phyloP scores from a whole-genome alignment of 1,284 basidiomycete genomes.

The Marasmius oreades region DNA sequence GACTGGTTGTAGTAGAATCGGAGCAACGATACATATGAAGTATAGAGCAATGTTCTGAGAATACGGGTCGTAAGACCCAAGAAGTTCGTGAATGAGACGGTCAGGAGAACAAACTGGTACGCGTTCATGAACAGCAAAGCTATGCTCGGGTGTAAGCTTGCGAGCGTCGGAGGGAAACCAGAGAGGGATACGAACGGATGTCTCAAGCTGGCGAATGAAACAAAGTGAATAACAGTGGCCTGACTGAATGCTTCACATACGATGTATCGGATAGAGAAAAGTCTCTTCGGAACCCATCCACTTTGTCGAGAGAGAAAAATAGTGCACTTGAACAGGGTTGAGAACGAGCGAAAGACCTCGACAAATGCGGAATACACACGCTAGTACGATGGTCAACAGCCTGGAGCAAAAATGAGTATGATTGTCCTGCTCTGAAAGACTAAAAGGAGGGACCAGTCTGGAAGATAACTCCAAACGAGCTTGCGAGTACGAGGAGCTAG shows the following conservation, averaged over 20 bases:
- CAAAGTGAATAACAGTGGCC: conserved; percentile 5
- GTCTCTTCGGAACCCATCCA: conserved; percentile 79
- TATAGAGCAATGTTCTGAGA: conserved; percentile 54
- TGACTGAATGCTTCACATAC: conserved; percentile 32
- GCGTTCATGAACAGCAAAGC: conserved; percentile 80
- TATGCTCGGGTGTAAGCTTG: conserved; percentile 34
- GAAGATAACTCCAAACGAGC: conserved; percentile 59
- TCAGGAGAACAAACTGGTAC: conserved; percentile 76
- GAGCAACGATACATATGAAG: conserved; percentile 67
- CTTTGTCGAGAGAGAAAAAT: conserved; percentile 67
- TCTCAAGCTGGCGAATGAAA: conserved; percentile 32
- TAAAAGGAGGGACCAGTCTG: conserved; percentile 58
- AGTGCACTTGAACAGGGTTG: conserved; percentile 41
- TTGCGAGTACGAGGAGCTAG: conserved; percentile 30
- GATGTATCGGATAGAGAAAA: conserved; percentile 84
- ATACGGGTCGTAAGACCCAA: background rate
- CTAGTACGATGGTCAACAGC: conserved; percentile 65
- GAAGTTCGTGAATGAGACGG: background rate
- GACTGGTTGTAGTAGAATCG: conserved; percentile 62
- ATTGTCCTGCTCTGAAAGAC: conserved; percentile 3
- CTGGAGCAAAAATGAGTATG: conserved; percentile 29
- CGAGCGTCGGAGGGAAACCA: conserved; percentile 12
- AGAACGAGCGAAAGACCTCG: conserved; percentile 5
- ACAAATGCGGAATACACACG: conserved; percentile 43
- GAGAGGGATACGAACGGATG: conserved; percentile 46